phyloP scores from a whole-genome alignment of 345 rosid species.

The Laguncularia racemosa region DNA sequence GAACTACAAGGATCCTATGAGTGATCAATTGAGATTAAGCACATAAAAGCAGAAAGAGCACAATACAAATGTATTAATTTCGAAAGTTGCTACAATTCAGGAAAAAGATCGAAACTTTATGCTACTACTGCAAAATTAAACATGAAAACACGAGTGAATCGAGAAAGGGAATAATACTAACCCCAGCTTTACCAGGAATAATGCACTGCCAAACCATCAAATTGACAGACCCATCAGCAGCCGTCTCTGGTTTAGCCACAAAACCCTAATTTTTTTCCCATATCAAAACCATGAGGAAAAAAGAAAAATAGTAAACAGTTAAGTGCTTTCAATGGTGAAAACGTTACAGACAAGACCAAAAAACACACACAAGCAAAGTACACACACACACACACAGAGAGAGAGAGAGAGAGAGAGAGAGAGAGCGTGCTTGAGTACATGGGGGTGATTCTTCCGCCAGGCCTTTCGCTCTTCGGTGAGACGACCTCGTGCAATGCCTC shows the following conservation, averaged over 20 bases:
- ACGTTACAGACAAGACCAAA: not conserved
- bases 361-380: not conserved
- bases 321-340: too few species aligned
- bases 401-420: not conserved
- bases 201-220: conserved; percentile 95
- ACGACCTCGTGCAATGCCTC: conserved; percentile 85
- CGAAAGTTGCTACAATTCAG: too few species aligned
- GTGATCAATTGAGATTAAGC: too few species aligned
- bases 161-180: conserved; percentile 27
- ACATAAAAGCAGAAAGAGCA: too few species aligned
- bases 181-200: conserved; percentile 90
- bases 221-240: conserved; percentile 73
- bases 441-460: conserved; percentile 98
- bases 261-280: conserved; percentile 46
- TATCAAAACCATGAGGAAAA: not conserved
- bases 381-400: not conserved
- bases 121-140: not conserved
- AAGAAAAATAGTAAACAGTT: too few species aligned
- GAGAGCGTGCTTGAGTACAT: conserved; percentile 37
- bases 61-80: too few species aligned
- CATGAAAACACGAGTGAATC: not conserved
- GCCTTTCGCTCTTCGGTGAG: conserved; percentile 87
- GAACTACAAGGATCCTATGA: too few species aligned
- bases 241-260: conserved; percentile 87
- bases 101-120: not conserved